Conservation (phyloP, 2,329 filamentous ascomycete genomes). For the Chaetomium olivaceum region DNA sequence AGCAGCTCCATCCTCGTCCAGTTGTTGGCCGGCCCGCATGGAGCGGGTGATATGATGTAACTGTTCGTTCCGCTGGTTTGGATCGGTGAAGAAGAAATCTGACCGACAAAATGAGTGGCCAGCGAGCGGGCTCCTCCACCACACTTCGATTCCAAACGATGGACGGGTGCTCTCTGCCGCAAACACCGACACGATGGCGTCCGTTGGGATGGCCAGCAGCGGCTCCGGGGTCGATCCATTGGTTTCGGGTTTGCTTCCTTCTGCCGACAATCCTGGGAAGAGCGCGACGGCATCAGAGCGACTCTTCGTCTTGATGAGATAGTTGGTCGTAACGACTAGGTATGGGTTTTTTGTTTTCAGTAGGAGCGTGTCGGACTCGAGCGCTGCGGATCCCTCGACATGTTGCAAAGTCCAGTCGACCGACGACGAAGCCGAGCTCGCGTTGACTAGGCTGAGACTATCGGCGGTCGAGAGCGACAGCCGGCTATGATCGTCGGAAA, state of each 20-base stretch:
- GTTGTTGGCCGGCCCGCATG: constrained; percentile 30
- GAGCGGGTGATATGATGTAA: constrained; percentile 48
- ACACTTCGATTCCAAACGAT: constrained; percentile 56
- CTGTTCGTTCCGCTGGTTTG: constrained; percentile 53
- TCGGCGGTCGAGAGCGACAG: constrained; percentile 33
- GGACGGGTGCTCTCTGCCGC: constrained; percentile 52
- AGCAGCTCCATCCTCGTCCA: constrained; percentile 37
- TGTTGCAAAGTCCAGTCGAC: constrained; percentile 39
- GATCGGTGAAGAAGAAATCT: constrained; percentile 51
- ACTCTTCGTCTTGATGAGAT: constrained; percentile 53
- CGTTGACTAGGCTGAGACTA: constrained; percentile 29
- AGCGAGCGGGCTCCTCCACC: constrained; percentile 52
- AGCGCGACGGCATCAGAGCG: constrained; percentile 49
- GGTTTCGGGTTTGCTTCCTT: constrained; percentile 32
- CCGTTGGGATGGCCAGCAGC: constrained; percentile 49
- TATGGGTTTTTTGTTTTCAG: constrained; percentile 50
- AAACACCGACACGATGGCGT: constrained; percentile 54
- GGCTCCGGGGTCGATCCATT: constrained; percentile 37
- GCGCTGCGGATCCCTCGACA: constrained; percentile 43
- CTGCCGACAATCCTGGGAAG: constrained; percentile 46
- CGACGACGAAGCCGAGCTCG: constrained; percentile 34
- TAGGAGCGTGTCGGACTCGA: constrained; percentile 53
- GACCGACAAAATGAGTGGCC: constrained; percentile 49
- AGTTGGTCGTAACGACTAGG: constrained; percentile 53
- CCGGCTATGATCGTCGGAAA: constrained; percentile 36